Conservation (phyloP, 306 rosid genomes). For the Cucumis sativus region DNA sequence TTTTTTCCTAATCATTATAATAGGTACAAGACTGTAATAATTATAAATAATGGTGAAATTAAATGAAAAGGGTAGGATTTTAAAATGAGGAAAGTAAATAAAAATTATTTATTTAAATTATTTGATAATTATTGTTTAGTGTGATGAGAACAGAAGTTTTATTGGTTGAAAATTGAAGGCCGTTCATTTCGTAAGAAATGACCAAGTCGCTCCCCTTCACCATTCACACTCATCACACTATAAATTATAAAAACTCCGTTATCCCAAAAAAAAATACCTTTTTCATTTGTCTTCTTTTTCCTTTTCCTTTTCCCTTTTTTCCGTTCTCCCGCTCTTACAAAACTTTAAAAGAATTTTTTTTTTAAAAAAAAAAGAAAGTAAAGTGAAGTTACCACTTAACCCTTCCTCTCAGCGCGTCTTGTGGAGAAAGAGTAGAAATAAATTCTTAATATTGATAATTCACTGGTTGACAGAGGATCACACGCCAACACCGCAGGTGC, state of each 20-base stretch:
- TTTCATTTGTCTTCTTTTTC: not conserved
- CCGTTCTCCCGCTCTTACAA: not conserved
- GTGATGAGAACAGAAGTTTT: not conserved
- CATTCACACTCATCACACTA: not conserved
- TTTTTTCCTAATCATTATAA: too few species aligned
- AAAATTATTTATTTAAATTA: not conserved
- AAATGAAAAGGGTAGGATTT: too few species aligned
- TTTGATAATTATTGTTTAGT: not conserved
- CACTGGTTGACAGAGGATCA: not conserved
- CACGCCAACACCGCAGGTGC: not conserved
- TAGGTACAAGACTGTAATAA: too few species aligned
- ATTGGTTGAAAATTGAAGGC: not conserved
- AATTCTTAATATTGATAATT: not conserved
- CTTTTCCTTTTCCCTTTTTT: not conserved
- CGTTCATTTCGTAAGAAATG: not conserved
- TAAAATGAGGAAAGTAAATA: too few species aligned
- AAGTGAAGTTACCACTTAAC: not conserved
- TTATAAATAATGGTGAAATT: too few species aligned
- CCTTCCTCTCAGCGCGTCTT: not conserved
- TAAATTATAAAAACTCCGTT: not conserved
- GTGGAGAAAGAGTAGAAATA: not conserved
- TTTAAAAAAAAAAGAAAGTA: accelerated
- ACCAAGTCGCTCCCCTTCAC: not conserved
- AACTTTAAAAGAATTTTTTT: not conserved
- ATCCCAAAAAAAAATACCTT: not conserved